Evolutionary conservation across 108 stramenopile species (phyloP).

Genomic region (Skeletonema costatum): DNA sequence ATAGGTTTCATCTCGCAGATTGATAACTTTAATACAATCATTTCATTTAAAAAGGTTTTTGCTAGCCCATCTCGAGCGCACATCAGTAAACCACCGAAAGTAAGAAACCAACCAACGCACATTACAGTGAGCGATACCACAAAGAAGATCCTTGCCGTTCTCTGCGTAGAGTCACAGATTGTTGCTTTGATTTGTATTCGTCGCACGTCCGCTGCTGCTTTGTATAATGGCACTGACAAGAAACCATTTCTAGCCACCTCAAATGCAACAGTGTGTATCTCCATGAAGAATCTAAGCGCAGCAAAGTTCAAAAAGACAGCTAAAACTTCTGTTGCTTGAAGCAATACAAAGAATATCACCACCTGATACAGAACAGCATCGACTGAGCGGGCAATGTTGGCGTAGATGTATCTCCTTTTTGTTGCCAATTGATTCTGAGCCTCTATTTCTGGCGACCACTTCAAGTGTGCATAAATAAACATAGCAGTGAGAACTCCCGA

Average conservation of each 20-base stretch:
- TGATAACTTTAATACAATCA: constrained; percentile 7
- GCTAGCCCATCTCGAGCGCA: neutral
- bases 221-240: neutral
- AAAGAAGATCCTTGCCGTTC: neutral
- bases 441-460: constrained; percentile 1
- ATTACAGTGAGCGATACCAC: neutral
- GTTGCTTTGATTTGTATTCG: neutral
- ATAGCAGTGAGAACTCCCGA: neutral
- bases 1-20: neutral
- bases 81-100: neutral
- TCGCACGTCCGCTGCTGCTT: neutral
- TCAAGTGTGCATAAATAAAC: neutral
- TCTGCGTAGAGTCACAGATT: neutral
- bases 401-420: neutral
- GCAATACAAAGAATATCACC: neutral
- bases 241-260: neutral
- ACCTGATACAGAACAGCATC: neutral
- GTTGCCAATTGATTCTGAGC: neutral
- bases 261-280: neutral
- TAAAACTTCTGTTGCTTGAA: neutral
- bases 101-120: neutral
- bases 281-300: neutral
- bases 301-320: neutral
- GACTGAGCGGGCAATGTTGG: neutral
- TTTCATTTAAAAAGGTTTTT: neutral